Evolutionary conservation across 495 filamentous ascomycete species (phyloP), one percentile per base, ranked within the genome.

Genomic region (Polyplosphaeria fusca): DNA sequence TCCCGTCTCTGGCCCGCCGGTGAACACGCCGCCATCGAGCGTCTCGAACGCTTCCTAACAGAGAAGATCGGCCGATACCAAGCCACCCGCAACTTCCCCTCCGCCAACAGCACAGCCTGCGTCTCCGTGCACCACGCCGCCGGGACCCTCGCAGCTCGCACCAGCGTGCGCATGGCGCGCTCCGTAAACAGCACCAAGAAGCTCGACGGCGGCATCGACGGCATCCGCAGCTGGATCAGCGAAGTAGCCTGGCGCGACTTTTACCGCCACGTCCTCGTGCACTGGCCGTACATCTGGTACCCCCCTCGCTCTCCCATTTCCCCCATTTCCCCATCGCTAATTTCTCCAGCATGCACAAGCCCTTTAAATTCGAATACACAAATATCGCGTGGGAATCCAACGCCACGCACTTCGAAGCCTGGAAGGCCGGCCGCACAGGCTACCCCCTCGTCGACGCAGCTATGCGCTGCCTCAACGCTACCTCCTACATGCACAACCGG

Each of bases 181-280:
- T 77, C 82, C 49, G 71, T 74, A 24, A 95, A 95, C 65, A 82
- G 66, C 9, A 84, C 80, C 5, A 82, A 83, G 50, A 83, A 78
- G 18, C 76, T 96, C 0, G 83, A 91, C 57, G 80, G 81, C 2
- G 86, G 88, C 0, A 76, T 82, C 27, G 61, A 76, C 16, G 88
- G 89, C 0, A 86, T 89, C 30, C 72, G 76, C 45, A 73, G 77
- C 2, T 96, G 89, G 90, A 92, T 95, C 55, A 84, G 84, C 47
- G 91, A 95, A 67, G 77, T 96, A 0, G 91, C 88, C 0, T 94
- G 91, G 91, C 77, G 91, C 7, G 91, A 96, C 64, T 96, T 96
- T 66, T 96, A 96, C 71, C 87, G 86, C 57, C 89, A 95, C 68
- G 87, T 95, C 3, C 74, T 95, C 13, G 86, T 81, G 2, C 76